Evolutionary conservation across 768 basidiomycete genomes (phyloP).

Genomic region (Galerina marginata): DNA sequence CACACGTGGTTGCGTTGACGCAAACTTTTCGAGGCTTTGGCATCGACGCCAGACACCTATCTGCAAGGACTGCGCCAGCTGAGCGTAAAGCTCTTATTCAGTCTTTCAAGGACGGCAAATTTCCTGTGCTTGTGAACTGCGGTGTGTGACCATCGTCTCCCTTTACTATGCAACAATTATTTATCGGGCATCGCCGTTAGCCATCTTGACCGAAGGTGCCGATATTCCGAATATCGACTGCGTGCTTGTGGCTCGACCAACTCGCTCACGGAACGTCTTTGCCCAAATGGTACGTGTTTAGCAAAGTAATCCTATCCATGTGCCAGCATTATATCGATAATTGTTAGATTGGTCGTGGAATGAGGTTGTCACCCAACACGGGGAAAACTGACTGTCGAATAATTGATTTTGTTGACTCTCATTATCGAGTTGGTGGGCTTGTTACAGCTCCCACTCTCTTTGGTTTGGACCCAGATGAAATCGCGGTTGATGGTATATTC

Average conservation of each 20-base stretch:
- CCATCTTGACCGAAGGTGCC: conserved; percentile 91
- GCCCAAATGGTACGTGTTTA: conserved; percentile 79
- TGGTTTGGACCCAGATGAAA: conserved; percentile 76
- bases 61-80: conserved; percentile 64
- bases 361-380: conserved; percentile 81
- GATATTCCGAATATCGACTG: conserved; percentile 97
- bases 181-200: conserved; percentile 36
- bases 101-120: conserved; percentile 72
- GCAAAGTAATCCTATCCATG: not conserved
- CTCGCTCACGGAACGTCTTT: conserved; percentile 86
- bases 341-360: conserved; percentile 87
- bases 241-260: conserved; percentile 85
- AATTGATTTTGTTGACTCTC: conserved; percentile 89
- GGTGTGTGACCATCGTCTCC: conserved; percentile 46
- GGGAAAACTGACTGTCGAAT: conserved; percentile 86
- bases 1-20: conserved; percentile 80
- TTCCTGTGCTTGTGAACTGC: conserved; percentile 90
- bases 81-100: conserved; percentile 70
- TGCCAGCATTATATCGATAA: not conserved
- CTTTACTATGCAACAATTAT: not conserved
- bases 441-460: conserved; percentile 84
- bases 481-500: conserved; percentile 62
- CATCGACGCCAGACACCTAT: conserved; percentile 84
- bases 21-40: conserved; percentile 73
- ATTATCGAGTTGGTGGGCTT: conserved; percentile 69